Conservation (phyloP, 805 yeast genomes). For the Ogataea pignaliae region DNA sequence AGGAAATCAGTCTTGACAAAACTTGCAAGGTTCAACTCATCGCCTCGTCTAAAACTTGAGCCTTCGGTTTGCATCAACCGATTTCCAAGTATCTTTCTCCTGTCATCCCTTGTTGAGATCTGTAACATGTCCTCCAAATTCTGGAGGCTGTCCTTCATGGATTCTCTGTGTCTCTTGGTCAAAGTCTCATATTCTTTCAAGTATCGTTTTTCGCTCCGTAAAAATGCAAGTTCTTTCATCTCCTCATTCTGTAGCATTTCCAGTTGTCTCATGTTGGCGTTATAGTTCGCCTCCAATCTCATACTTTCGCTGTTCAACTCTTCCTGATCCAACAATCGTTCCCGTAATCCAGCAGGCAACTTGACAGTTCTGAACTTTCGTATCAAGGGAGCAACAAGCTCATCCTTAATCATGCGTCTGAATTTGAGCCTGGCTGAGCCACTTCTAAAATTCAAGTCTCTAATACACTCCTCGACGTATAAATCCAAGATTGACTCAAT, state of each 20-base stretch:
- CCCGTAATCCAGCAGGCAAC: conserved; percentile 23
- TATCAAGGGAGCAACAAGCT: conserved; percentile 19
- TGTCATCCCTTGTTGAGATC: too few relatives aligned
- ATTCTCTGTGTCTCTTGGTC: conserved; percentile 8
- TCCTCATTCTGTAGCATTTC: conserved; percentile 20
- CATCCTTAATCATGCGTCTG: conserved; percentile 15
- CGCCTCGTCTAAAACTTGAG: conserved; percentile 1
- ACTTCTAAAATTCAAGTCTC: conserved; percentile 10
- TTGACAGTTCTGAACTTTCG: conserved; percentile 16
- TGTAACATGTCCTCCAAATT: conserved; percentile 1
- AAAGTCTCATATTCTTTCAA: conserved; percentile 15
- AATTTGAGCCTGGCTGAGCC: conserved; percentile 14
- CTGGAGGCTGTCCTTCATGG: conserved; percentile 13
- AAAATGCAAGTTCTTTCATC: conserved; percentile 15
- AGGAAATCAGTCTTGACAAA: not conserved
- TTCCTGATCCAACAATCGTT: conserved; percentile 24
- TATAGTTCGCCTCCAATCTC: conserved; percentile 20
- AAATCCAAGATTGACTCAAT: conserved; percentile 15
- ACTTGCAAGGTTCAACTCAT: conserved; percentile 3
- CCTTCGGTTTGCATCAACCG: not conserved
- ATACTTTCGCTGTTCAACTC: conserved; percentile 17
- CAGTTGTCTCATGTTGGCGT: conserved; percentile 25
- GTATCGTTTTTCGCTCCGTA: conserved; percentile 19
- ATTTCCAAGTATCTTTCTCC: too few relatives aligned
- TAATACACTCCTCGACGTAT: conserved; percentile 19